Evolutionary conservation across 2,329 filamentous ascomycete species (phyloP), one percentile per base, ranked within the genome.

Genomic region (Beauveria pseudobassiana): DNA sequence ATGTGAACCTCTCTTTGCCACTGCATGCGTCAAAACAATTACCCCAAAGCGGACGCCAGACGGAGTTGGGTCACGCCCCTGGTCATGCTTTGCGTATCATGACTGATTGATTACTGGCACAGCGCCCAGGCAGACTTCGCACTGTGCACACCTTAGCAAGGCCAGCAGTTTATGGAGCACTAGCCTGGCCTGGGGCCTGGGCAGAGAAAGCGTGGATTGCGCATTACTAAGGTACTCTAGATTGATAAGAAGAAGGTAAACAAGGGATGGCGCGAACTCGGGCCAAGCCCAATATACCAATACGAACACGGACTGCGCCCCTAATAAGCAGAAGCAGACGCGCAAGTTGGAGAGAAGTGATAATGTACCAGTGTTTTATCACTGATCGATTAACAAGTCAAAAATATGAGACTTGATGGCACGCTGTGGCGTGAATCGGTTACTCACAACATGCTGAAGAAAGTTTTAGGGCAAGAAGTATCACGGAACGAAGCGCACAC

Each of bases 1-100:
- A 53, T 42, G 14, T 53, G 14, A 20, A 42, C 3, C 6, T 55
- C 20, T 26, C 20, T 40, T 55, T 43, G 40, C 22, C n/a, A 12
- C 10, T 34, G 30, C 34, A 10, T 20, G 51, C 38, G 34, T 54
- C 16, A 24, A 16, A 26, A 54, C 26, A 26, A n/a, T 42, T 43
- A 43, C 43, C 43, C 54, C 54, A 57, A 55, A 45, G 40, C 43
- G 34, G 51, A 54, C 40, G n/a, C 42, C 7, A 20, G 8, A 9
- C 14, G 22, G 8, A 34, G 30, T 54, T 12, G 38, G 24, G 40
- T 24, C n/a, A 26, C 51, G 14, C 38, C 34, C 46, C 46, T 42
- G 45, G 57, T 51, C 57, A 52, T 51, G 48, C 46, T 59, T 59
- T 59, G 48, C 57, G 52, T 43, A 59, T 59, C 57, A 43, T 59